Percentiles rank a stretch among this genome's conserved stretches.
Evolutionary conservation across 2,329 filamentous ascomycete species (phyloP).

Genomic region (Exophiala spinifera): DNA sequence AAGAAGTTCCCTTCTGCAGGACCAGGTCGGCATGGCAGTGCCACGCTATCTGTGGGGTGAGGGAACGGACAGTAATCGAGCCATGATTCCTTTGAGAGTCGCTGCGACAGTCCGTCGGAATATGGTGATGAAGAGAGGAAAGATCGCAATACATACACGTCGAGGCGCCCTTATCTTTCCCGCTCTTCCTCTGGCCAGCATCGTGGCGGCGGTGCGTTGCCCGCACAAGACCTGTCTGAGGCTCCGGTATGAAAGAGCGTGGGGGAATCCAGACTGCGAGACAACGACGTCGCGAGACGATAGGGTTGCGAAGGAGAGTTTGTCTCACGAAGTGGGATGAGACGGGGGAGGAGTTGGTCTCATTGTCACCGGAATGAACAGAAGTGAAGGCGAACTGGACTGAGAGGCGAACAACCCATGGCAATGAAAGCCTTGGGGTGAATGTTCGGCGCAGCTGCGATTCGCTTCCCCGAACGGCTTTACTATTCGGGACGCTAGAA

Average conservation of each 20-base stretch:
- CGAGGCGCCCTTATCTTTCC: slow-evolving; percentile 64
- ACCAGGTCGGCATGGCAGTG: background rate
- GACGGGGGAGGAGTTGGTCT: too few species aligned
- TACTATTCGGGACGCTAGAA: too few species aligned
- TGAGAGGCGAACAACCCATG: background rate
- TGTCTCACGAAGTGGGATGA: too few species aligned
- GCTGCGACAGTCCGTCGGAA: background rate
- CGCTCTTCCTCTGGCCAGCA: slow-evolving; percentile 55
- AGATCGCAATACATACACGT: slow-evolving; percentile 52
- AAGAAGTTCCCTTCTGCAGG: background rate
- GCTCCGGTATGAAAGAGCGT: background rate
- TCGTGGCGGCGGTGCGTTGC: slow-evolving; percentile 19
- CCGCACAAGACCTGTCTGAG: slow-evolving; percentile 5
- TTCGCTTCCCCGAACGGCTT: too few species aligned
- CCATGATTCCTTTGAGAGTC: too few species aligned
- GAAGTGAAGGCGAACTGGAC: too few species aligned
- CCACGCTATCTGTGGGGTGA: background rate
- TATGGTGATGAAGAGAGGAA: too few species aligned
- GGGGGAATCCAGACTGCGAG: background rate
- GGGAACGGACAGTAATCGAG: too few species aligned
- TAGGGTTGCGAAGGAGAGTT: too few species aligned
- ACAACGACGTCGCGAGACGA: too few species aligned
- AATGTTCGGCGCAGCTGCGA: background rate
- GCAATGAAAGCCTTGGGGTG: background rate
- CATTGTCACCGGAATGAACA: too few species aligned